Evolutionary conservation across 441 rosid species (phyloP).

Genomic region (Daphne laureola): DNA sequence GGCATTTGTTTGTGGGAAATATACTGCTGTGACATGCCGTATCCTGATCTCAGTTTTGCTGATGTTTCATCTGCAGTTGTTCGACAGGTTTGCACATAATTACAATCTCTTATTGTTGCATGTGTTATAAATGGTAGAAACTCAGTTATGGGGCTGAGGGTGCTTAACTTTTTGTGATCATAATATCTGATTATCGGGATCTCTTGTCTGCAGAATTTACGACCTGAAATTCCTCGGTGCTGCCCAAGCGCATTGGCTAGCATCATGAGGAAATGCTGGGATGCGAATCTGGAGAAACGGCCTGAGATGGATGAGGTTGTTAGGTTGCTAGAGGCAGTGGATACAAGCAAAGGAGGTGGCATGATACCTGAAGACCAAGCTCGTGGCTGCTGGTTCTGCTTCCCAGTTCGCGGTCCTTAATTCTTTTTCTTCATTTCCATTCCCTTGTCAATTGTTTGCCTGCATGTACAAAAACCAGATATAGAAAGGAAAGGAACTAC

Average conservation of each 20-base stretch:
- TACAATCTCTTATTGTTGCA: neutral
- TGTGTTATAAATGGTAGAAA: too few relatives aligned
- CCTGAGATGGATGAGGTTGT: conserved; percentile 67
- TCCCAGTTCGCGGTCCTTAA: conserved; percentile 55
- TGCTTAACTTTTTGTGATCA: neutral
- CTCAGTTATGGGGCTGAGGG: too few relatives aligned
- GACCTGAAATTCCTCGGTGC: conserved; percentile 64
- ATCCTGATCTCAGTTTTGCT: conserved; percentile 48
- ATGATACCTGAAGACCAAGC: conserved; percentile 67
- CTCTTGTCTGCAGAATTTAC: conserved; percentile 34
- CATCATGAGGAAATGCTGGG: conserved; percentile 68
- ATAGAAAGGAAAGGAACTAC: too few relatives aligned
- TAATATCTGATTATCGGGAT: neutral
- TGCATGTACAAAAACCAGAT: too few relatives aligned
- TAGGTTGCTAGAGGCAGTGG: conserved; percentile 45
- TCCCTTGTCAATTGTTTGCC: too few relatives aligned
- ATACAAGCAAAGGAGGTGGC: conserved; percentile 68
- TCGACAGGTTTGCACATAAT: conserved; percentile 32
- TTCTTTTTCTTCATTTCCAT: neutral
- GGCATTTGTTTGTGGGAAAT: conserved; percentile 71
- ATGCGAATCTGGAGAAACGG: conserved; percentile 42
- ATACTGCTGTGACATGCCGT: conserved; percentile 70
- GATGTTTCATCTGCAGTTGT: conserved; percentile 61
- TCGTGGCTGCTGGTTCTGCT: conserved; percentile 42
- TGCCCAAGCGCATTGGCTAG: conserved; percentile 48